These are phyloP conservation scores for Zhuliangozyma blackwelliae DNA, from an alignment of 1,139 yeast species.

Conservation along the genomic window DNA sequence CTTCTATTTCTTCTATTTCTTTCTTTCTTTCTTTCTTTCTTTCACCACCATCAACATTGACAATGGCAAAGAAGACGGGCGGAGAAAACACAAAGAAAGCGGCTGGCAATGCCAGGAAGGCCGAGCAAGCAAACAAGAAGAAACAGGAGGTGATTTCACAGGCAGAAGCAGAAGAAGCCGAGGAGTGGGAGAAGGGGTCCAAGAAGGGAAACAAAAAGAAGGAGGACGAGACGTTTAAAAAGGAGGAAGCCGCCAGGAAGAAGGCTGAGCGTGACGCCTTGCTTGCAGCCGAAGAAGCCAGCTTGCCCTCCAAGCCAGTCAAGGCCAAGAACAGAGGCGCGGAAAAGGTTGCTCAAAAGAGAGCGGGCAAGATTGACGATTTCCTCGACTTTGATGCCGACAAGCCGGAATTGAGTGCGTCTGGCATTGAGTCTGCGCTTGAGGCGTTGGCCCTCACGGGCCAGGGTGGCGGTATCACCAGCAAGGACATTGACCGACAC, in stretches of 20 bases:
- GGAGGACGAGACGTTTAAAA: slow-evolving; percentile 57
- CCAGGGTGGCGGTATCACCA: slow-evolving; percentile 49
- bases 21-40: no score
- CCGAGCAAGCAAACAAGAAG: slow-evolving; percentile 61
- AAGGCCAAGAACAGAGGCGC: slow-evolving; percentile 63
- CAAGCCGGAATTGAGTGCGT: slow-evolving; percentile 58
- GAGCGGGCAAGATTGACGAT: slow-evolving; percentile 63
- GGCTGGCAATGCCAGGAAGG: slow-evolving; percentile 69
- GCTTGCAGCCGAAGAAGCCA: slow-evolving; percentile 59
- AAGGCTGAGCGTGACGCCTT: slow-evolving; percentile 61
- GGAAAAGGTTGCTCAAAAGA: slow-evolving; percentile 61
- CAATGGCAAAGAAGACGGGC: slow-evolving; percentile 55
- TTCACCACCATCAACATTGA: slow-evolving; percentile 3
- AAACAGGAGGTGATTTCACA: slow-evolving; percentile 48
- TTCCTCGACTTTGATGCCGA: slow-evolving; percentile 50
- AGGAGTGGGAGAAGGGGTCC: slow-evolving; percentile 69
- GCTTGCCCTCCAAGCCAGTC: slow-evolving; percentile 55
- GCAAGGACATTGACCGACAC: slow-evolving; percentile 74
- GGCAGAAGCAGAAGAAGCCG: slow-evolving; percentile 53
- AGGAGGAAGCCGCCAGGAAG: slow-evolving; percentile 60
- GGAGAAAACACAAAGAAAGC: slow-evolving; percentile 62
- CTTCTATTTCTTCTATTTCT: no score
- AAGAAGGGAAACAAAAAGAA: slow-evolving; percentile 70
- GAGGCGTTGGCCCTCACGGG: slow-evolving; percentile 69
- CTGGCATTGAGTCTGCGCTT: slow-evolving; percentile 74